Conservation (phyloP, 495 filamentous ascomycete species). For the Collariella sp. region DNA sequence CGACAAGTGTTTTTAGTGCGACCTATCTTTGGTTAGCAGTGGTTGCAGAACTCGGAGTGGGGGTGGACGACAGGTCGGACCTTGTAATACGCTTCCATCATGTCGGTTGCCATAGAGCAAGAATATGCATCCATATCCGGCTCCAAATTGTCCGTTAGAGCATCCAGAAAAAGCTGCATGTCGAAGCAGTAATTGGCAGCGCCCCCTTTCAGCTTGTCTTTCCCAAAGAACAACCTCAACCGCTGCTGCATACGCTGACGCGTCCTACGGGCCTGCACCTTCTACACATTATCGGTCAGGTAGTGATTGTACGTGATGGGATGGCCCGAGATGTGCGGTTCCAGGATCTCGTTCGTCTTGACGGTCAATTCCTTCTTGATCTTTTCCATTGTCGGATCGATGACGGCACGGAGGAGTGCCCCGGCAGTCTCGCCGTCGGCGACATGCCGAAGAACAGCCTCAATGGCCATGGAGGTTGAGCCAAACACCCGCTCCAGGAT, state of each 20-base stretch:
- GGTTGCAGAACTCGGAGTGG: too few relatives aligned
- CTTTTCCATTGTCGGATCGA: not conserved
- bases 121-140: slow-evolving; percentile 9
- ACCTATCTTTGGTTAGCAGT: not conserved
- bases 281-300: slow-evolving; percentile 2
- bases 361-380: not conserved
- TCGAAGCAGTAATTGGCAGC: not conserved
- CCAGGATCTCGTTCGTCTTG: slow-evolving; percentile 2
- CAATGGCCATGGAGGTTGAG: not conserved
- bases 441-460: not conserved
- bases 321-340: not conserved
- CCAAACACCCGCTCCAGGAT: not conserved
- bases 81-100: slow-evolving; percentile 10
- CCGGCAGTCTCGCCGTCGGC: not conserved
- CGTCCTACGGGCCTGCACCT: not conserved
- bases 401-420: not conserved
- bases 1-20: not conserved
- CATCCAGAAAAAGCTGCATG: not conserved
- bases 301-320: slow-evolving; percentile 10
- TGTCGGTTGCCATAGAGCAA: slow-evolving; percentile 7
- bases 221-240: not conserved
- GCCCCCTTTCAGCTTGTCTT: not conserved
- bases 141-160: not conserved
- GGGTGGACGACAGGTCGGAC: not conserved
- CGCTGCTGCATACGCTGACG: not conserved